phyloP scores from a whole-genome alignment of 306 rosid species.

The Quillaja saponaria region DNA sequence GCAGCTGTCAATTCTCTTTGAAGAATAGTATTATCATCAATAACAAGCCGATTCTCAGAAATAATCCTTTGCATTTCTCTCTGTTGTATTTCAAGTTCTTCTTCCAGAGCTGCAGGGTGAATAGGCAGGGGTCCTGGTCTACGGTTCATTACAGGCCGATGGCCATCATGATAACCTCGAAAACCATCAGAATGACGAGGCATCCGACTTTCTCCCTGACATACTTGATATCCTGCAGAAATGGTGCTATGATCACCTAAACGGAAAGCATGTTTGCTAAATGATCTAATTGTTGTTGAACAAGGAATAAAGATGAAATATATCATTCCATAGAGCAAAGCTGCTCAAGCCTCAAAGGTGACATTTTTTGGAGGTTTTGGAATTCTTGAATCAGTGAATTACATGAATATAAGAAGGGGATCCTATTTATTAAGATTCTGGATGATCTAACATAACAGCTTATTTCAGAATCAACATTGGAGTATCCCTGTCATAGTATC shows the following conservation, averaged over 20 bases:
- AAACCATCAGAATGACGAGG: constrained; percentile 38
- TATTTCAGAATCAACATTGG: too few species aligned
- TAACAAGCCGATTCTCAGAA: constrained; percentile 42
- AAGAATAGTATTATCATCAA: constrained; percentile 49
- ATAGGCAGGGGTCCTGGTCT: constrained; percentile 31
- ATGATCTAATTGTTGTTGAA: constrained; percentile 5
- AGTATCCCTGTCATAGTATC: too few species aligned
- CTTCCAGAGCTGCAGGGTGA: constrained; percentile 50
- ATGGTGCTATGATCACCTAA: constrained; percentile 15
- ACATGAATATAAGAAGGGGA: not conserved
- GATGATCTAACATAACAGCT: too few species aligned
- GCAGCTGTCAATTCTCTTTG: constrained; percentile 47
- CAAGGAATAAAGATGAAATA: constrained; percentile 5
- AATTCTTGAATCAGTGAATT: not conserved
- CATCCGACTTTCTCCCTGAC: constrained; percentile 45
- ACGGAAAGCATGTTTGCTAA: constrained; percentile 20
- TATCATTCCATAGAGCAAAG: not conserved
- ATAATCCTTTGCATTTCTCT: constrained; percentile 43
- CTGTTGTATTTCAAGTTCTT: constrained; percentile 46
- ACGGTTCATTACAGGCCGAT: constrained; percentile 29
- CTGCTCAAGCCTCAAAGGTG: not conserved
- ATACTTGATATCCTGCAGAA: constrained; percentile 44
- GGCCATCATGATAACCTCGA: constrained; percentile 40
- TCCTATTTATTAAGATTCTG: too few species aligned
- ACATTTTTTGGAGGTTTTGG: constrained; percentile 8